These are phyloP conservation scores for Smittium mucronatum DNA, from an alignment of 371 early-diverging fungal genomes.

Conservation along the genomic window DNA sequence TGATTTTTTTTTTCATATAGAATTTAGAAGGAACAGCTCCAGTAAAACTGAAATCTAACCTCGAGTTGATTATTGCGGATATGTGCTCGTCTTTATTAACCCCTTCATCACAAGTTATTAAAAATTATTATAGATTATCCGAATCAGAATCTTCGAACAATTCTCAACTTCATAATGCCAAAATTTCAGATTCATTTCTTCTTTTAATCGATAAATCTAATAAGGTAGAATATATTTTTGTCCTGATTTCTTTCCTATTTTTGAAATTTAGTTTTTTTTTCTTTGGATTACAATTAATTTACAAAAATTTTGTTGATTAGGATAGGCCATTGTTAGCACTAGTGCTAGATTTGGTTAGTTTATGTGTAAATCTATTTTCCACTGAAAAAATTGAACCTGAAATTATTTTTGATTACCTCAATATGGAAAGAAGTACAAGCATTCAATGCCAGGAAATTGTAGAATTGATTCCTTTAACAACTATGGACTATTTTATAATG, in stretches of 20 bases:
- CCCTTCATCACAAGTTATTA: not conserved
- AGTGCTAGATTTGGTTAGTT: not conserved
- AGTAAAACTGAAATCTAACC: not conserved
- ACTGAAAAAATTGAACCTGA: too few species aligned
- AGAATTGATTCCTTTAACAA: not conserved
- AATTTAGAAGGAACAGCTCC: not conserved
- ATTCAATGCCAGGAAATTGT: not conserved
- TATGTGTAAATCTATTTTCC: not conserved
- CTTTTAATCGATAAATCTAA: not conserved
- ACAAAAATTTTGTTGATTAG: not conserved
- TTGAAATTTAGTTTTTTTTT: not conserved
- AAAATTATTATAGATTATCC: not conserved
- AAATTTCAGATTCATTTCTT: not conserved
- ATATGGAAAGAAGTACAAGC: not conserved
- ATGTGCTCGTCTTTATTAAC: not conserved
- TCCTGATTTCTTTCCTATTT: too few species aligned
- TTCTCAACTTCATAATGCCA: not conserved
- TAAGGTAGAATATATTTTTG: not conserved
- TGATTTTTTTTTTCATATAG: not conserved
- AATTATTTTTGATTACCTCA: too few species aligned
- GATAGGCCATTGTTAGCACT: not conserved
- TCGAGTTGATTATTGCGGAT: not conserved
- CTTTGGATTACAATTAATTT: not conserved
- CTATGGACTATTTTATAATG: not conserved
- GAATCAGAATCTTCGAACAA: not conserved